Percentiles rank a stretch among this genome's conserved stretches.
Conservation (phyloP, 1,284 basidiomycete species). For the Paramarasmius palmivorus region DNA sequence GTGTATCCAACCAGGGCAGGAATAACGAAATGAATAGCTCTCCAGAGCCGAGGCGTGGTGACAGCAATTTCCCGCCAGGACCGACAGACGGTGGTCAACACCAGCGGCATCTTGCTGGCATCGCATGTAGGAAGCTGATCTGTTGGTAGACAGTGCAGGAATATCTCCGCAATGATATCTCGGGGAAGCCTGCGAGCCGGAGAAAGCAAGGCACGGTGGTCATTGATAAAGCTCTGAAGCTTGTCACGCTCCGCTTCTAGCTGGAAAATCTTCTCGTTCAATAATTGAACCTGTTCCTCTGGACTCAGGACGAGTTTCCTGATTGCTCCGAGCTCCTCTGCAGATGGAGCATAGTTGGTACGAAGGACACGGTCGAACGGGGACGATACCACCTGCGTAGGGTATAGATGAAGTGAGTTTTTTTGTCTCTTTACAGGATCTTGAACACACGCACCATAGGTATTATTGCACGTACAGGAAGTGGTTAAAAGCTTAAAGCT, state of each 20-base stretch:
- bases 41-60: neutral
- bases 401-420: no score
- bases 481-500: no score
- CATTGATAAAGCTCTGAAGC: neutral
- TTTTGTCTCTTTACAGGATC: no score
- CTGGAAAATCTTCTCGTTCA: neutral
- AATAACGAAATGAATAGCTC: neutral
- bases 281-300: neutral
- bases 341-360: neutral
- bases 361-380: neutral
- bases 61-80: neutral
- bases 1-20: neutral
- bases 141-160: neutral
- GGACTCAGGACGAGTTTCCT: neutral
- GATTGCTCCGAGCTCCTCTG: neutral
- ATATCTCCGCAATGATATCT: neutral
- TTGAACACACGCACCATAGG: no score
- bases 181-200: neutral
- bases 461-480: no score
- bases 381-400: no score
- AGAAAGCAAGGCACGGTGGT: neutral
- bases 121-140: neutral
- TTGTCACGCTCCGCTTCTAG: neutral
- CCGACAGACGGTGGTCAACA: neutral
- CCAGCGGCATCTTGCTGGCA: neutral